Base-by-base conservation (phyloP, 2,329 filamentous ascomycete genomes). In the Colletotrichum sp. region DNA sequence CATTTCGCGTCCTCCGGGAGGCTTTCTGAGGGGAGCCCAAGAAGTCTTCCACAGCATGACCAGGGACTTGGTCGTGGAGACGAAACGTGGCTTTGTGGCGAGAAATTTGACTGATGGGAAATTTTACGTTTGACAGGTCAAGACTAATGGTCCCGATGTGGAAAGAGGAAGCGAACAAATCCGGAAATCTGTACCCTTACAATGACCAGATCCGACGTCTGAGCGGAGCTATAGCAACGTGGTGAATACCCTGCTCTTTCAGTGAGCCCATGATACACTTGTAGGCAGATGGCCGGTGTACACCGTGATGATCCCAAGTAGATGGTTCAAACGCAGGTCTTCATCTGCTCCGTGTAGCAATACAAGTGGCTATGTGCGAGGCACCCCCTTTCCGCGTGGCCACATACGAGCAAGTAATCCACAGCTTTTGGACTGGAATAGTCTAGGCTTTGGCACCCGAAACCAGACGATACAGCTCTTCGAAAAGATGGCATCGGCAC, bases 91-190 rank as follows among this genome's bases (percentile, higher is more conserved):
- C 61, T 36, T 59, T 32, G 67, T 75, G 75, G 68, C 63, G 68
- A 72, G 36, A 39, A 39, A 34, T n/a, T 57, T 59, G 63, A 34
- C 43, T 39, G 28, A 43, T 52, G 28, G 66, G 66, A 43, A 32
- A 52, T 64, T 39, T 30, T 48, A 52, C 34, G 32, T 59, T 68
- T 68, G 72, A 71, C 72, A 71, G 26, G 71, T 67, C 39, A 48
- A 63, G 72, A 67, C 71, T 66, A 68, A 78, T 65, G 73, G 57
- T 66, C 84, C 81, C 70, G 71, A 85, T 84, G 63, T 63, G 84
- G 84, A 83, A 87, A 83, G 80, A 77, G 77, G 82, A 87, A 87
- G 86, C 85, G 85, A 86, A 83, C 79, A 79, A 80, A 83, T 82
- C 66, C 79, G 81, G 81, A 81, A 82, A 78, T 26, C 36, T 74